Conservation (phyloP, 2,329 filamentous ascomycete genomes). For the Botrytis pseudocinerea region DNA sequence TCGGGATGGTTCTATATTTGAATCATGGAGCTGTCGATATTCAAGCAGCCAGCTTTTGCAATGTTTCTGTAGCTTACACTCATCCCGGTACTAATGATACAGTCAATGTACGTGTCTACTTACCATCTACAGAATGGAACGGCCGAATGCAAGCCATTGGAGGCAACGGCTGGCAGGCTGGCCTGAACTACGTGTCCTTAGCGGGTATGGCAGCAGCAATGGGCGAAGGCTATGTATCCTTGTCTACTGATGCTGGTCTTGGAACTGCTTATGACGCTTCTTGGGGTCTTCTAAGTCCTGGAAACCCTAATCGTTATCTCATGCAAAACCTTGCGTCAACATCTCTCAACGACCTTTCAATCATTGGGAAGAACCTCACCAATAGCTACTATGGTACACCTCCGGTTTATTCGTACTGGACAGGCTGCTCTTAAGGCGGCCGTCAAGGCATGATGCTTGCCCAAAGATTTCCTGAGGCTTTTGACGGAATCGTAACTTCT, state of each 20-base stretch:
- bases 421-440: constrained; percentile 44
- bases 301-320: constrained; percentile 29
- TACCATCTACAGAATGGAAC: constrained; percentile 39
- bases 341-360: constrained; percentile 41
- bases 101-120: constrained; percentile 29
- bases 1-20: neutral
- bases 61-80: neutral
- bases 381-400: constrained; percentile 41
- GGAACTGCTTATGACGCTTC: constrained; percentile 33
- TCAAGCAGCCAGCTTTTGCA: neutral
- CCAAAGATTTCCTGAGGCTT: constrained; percentile 43
- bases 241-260: neutral
- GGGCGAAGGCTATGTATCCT: constrained; percentile 35
- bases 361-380: constrained; percentile 42
- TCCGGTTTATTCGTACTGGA: constrained; percentile 43
- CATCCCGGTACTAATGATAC: constrained; percentile 4
- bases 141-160: constrained; percentile 39
- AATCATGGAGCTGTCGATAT: neutral
- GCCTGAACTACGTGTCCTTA: neutral
- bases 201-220: neutral
- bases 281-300: constrained; percentile 23
- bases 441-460: constrained; percentile 43
- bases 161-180: constrained; percentile 34
- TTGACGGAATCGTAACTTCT: constrained; percentile 45
- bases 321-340: constrained; percentile 44